Evolutionary conservation across 202 grass and related monocot genomes (phyloP).

Genomic region (Schoenoplectus triqueter): DNA sequence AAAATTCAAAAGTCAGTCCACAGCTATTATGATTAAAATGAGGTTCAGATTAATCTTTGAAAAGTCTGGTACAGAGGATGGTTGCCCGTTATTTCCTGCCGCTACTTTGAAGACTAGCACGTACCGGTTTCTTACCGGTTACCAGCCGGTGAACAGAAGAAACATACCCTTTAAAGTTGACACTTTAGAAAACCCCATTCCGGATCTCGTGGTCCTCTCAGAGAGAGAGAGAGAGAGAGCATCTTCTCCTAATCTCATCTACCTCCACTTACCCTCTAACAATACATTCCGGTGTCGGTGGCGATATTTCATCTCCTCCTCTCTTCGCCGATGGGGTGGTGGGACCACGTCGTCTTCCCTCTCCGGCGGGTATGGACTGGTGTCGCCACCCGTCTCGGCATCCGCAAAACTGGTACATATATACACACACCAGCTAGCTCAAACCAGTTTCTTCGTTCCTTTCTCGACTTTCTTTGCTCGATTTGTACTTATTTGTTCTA

Average conservation of each 20-base stretch:
- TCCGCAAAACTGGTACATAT: slow-evolving; percentile 79
- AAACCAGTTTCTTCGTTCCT: too few species aligned
- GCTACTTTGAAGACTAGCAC: background rate
- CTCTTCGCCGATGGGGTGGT: slow-evolving; percentile 57
- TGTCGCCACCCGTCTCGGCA: slow-evolving; percentile 73
- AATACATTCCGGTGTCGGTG: background rate
- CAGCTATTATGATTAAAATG: too few species aligned
- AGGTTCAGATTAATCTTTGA: background rate
- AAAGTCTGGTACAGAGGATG: background rate
- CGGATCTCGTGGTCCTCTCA: slow-evolving; percentile 10
- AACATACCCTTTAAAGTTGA: slow-evolving; percentile 18
- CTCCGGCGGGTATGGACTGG: slow-evolving; percentile 72
- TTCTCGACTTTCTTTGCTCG: background rate
- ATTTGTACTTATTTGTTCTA: background rate
- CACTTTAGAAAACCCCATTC: background rate
- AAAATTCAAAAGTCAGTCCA: too few species aligned
- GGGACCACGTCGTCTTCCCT: slow-evolving; percentile 79
- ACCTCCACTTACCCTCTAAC: background rate
- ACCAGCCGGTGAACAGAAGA: background rate
- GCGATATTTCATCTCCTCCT: background rate
- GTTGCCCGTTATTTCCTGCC: background rate
- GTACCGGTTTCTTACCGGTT: slow-evolving; percentile 16
- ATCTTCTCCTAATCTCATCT: background rate
- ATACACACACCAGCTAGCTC: background rate
- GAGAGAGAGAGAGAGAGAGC: slow-evolving; percentile 24